Conservation (phyloP, 306 rosid genomes). For the Arachis hypogaea region DNA sequence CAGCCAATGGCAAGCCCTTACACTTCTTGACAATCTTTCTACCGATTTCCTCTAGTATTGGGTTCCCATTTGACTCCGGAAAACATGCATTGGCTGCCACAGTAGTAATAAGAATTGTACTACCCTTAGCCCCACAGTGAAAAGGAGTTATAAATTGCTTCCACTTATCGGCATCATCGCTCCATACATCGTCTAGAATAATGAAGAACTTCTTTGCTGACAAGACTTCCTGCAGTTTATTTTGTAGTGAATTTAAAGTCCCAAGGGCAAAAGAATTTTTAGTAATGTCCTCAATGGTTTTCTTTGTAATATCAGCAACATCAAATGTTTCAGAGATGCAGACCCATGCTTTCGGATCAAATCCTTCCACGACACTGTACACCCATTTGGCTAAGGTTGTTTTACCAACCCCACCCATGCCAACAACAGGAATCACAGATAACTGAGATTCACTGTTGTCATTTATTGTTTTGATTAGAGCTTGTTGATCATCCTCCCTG, state of each 20-base stretch:
- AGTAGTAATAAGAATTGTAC: not conserved
- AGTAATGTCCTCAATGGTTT: not conserved
- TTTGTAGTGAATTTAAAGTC: not conserved
- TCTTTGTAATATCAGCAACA: not conserved
- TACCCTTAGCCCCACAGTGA: not conserved
- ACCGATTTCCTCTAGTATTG: not conserved
- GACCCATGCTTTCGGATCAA: slow-evolving; percentile 1
- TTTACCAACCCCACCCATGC: slow-evolving; percentile 25
- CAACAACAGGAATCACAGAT: slow-evolving; percentile 18
- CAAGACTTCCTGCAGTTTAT: not conserved
- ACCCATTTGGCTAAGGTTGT: not conserved
- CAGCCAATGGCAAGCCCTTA: slow-evolving; percentile 47
- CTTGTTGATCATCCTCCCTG: not conserved
- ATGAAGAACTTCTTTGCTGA: not conserved
- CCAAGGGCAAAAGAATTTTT: not conserved
- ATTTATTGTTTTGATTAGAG: not conserved
- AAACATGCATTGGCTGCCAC: not conserved
- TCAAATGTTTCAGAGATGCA: not conserved
- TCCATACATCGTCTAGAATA: slow-evolving; percentile 24
- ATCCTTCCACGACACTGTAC: not conserved
- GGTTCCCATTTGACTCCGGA: not conserved
- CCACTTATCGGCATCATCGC: not conserved
- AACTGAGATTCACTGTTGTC: not conserved
- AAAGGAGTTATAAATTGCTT: not conserved
- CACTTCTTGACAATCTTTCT: slow-evolving; percentile 23